Base-by-base conservation (phyloP, 805 yeast genomes). In the Ogataea neopini region DNA sequence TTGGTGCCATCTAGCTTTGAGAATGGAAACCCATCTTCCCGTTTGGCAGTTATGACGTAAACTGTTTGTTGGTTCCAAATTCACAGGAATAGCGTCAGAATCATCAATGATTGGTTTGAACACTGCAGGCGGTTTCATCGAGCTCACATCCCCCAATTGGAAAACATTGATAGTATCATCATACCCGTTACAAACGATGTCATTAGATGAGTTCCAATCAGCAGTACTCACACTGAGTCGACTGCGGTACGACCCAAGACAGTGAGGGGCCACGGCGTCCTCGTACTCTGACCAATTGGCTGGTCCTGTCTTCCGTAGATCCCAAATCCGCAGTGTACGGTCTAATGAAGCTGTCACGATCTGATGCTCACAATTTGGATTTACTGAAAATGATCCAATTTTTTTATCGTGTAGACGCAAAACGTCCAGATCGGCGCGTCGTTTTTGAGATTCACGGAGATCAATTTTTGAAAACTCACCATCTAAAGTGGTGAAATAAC, bases 21-120 rank as follows among this genome's bases (percentile, higher is more conserved):
- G 70, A 40, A 92, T 92, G 1, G 96, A 84, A 0, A 94, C 96
- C 99, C 99, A 92, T 54, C 96, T 74, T 0, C 99, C 99, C 0
- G 97, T 86, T 66, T 92, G 96, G 69, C 99, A 94, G 60, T 94
- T 94, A 63, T 94, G 99, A 47, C 79, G 79, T 42, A 92, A 73
- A 8, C 80, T 79, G 22, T 79, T 75, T 23, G 74, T 61, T 0
- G 96, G 96, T n/a, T 59, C 63, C 28, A 89, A 56, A 44, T 75
- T 77, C 6, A 59, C 61, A 1, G 75, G 70, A 4, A 66, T 54
- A 1, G 50, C 52, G 58, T 53, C 59, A 19, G 55, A 53, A 13
- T 53, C 59, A 13, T 52, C 44, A 8, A 43, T 39, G 3, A 44
- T 25, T 1, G 65, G 57, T 26, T 51, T 45, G 5, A 52, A 49